Evolutionary conservation across 78 protist species (phyloP).

Genomic region (Anaeramoeba ignava): DNA sequence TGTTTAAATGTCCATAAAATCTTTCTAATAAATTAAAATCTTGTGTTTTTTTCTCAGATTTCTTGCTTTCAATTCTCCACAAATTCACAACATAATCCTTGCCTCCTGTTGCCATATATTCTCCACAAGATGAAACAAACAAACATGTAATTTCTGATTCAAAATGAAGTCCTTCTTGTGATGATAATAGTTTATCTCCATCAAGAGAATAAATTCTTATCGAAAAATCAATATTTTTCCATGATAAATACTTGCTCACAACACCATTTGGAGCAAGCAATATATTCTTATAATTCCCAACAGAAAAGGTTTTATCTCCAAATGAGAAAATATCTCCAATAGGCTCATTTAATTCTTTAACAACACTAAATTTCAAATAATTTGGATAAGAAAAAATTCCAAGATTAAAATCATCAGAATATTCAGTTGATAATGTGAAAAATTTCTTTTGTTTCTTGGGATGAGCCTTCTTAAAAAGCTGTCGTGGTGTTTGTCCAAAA

Average conservation of each 20-base stretch:
- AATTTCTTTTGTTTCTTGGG: background rate
- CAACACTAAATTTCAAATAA: background rate
- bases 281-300: background rate
- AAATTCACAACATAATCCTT: background rate
- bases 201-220: background rate
- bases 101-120: background rate
- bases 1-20: background rate
- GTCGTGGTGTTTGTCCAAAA: background rate
- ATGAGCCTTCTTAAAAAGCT: background rate
- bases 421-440: too few species aligned
- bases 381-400: background rate
- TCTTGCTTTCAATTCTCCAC: background rate
- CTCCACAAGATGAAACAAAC: background rate
- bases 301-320: background rate
- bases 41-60: too few species aligned
- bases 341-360: background rate
- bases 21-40: too few species aligned
- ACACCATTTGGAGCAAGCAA: background rate
- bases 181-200: background rate
- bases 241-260: background rate
- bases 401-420: background rate
- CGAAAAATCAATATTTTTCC: background rate
- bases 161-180: background rate
- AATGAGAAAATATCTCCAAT: background rate
- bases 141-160: background rate